Evolutionary conservation across 805 yeast genomes (phyloP).

Genomic region (Starmerella bombicola): DNA sequence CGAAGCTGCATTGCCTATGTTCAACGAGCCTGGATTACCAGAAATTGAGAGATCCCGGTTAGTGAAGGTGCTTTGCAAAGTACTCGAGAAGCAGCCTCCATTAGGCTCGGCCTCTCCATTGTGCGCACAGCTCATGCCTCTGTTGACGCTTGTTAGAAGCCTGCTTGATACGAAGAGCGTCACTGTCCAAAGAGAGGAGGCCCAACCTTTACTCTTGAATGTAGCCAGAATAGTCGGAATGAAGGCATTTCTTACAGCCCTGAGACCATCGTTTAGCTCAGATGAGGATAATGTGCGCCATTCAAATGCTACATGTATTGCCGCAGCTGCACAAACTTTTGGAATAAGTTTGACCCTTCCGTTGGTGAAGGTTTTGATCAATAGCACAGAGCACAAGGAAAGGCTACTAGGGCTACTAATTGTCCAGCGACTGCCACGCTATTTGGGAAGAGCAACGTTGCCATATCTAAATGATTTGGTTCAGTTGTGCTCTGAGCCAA

Average conservation of each 20-base stretch:
- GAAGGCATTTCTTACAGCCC: conserved; percentile 59
- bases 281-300: conserved; percentile 71
- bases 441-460: conserved; percentile 58
- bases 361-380: conserved; percentile 69
- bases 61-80: conserved; percentile 61
- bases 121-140: neutral
- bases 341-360: conserved; percentile 66
- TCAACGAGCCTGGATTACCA: conserved; percentile 58
- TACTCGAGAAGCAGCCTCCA: conserved; percentile 36
- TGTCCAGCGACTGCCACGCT: conserved; percentile 59
- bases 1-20: conserved; percentile 58
- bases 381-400: conserved; percentile 71
- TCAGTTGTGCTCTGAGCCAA: conserved; percentile 35
- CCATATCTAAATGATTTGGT: conserved; percentile 62
- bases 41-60: conserved; percentile 75
- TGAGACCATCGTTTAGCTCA: conserved; percentile 74
- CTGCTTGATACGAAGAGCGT: neutral
- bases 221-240: conserved; percentile 40
- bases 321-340: conserved; percentile 67
- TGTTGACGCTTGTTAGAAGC: neutral
- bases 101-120: conserved; percentile 1
- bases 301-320: conserved; percentile 64
- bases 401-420: conserved; percentile 49
- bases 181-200: conserved; percentile 47
- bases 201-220: conserved; percentile 46